phyloP scores from a whole-genome alignment of 345 rosid species.

The Jatropha curcas region DNA sequence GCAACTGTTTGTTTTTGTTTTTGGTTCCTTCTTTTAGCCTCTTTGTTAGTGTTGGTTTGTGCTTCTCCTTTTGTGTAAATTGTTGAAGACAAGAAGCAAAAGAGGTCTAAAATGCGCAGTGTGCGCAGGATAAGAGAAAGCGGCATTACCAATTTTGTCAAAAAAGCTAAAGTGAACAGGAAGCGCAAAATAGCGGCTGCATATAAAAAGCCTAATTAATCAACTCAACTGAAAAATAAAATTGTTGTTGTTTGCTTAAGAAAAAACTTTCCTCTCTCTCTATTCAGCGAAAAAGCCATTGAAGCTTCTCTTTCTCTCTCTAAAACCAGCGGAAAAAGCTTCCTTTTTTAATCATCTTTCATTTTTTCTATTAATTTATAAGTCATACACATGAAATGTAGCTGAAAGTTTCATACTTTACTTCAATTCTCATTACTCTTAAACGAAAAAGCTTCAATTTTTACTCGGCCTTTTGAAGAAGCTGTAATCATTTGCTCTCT shows the following conservation, averaged over 20 bases:
- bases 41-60: no score
- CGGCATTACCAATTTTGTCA: constrained; percentile 1
- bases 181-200: constrained; percentile 19
- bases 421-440: constrained; percentile 3
- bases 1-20: not conserved
- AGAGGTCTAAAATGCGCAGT: constrained; percentile 36
- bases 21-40: no score
- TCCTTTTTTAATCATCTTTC: not conserved
- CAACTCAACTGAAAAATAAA: not conserved
- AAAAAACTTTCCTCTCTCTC: not conserved
- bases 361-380: not conserved
- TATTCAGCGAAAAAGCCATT: not conserved
- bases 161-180: constrained; percentile 26
- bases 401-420: constrained; percentile 20
- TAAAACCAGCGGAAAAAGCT: not conserved
- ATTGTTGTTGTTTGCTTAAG: not conserved
- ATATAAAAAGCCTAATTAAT: constrained; percentile 14
- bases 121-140: constrained; percentile 31
- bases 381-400: constrained; percentile 1
- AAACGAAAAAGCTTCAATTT: constrained; percentile 2
- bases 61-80: not conserved
- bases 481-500: not conserved
- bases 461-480: not conserved
- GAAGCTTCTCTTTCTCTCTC: constrained; percentile 14
- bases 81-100: not conserved